Evolutionary conservation across 495 filamentous ascomycete genomes (phyloP), one percentile per base, ranked within the genome.

Genomic region (Cairneyella variabilis): DNA sequence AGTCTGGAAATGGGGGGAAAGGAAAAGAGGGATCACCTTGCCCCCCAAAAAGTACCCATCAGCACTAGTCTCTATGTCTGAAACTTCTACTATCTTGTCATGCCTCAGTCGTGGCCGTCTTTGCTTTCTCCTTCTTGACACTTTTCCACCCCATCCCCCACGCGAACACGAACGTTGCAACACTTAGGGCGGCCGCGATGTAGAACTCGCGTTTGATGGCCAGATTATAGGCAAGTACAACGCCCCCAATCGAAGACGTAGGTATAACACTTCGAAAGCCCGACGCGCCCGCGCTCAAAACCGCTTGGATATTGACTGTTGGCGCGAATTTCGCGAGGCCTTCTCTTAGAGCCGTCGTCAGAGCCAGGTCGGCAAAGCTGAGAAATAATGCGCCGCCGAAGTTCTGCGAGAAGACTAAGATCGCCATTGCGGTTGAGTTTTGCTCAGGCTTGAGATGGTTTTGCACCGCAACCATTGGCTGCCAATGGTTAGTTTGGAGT

Each of bases 101-200:
- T 32, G 28, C 28, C 14, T 32, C 28, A 7, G 28, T 32, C 28
- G 28, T 32, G 28, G 28, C 28, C 28, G 28, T 32, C 28, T 40
- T 51, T 21, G 12, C 48, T 5, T 70, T 65, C 59, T 77, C 77
- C 64, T 74, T 74, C 48, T 71, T 62, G 21, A 76, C 61, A 61
- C 78, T 75, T 22, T 69, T 63, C 75, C 73, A 79, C n/a, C 75
- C 76, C 71, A 77, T 76, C 1, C 74, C 72, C 51, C 66, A 76
- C 1, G 70, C 61, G 39, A 68, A 69, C 3, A 70, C 18, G 32
- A 66, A 62, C 21, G 61, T 63, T 3, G 60, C 25, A 3, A 53
- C 59, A 6, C 63, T 63, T 28, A 64, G 17, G 2, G 56, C 70
- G 22, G 66, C 59, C 27, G 64, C 54, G 46, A 77, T 34, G 53